phyloP scores from a whole-genome alignment of 768 basidiomycete species.

The Astraeus odoratus region DNA sequence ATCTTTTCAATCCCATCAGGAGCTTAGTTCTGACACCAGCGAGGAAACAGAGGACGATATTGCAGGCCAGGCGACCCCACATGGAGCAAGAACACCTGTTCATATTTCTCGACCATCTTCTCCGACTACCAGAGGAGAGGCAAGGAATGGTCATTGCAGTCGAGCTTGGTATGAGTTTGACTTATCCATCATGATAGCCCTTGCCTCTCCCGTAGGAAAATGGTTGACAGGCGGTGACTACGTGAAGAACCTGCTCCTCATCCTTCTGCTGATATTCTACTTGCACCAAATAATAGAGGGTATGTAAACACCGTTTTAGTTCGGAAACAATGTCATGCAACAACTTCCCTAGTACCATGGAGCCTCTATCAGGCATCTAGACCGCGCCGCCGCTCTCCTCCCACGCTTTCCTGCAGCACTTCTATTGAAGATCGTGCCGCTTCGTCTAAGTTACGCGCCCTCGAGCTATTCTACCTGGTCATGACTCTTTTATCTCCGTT shows the following conservation, averaged over 20 bases:
- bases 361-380: conserved; percentile 51
- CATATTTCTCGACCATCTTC: too few relatives aligned
- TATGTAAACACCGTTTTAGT: conserved; percentile 16
- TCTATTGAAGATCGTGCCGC: conserved; percentile 31
- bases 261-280: conserved; percentile 71
- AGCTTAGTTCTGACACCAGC: too few relatives aligned
- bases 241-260: conserved; percentile 62
- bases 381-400: conserved; percentile 31
- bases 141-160: conserved; percentile 8
- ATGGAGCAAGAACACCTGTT: too few relatives aligned
- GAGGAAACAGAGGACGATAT: too few relatives aligned
- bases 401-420: conserved; percentile 18
- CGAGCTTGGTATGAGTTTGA: conserved; percentile 65
- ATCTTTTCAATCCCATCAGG: too few relatives aligned
- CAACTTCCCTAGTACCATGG: conserved; percentile 51
- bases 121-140: conserved; percentile 9
- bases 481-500: conserved; percentile 61
- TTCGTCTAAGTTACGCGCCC: conserved; percentile 50
- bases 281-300: conserved; percentile 80
- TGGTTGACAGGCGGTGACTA: conserved; percentile 79
- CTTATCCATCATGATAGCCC: conserved; percentile 62
- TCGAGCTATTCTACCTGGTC: conserved; percentile 59
- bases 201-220: conserved; percentile 69
- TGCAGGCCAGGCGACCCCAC: too few relatives aligned
- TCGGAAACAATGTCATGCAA: background rate